Evolutionary conservation across 2,329 filamentous ascomycete genomes (phyloP).

Genomic region (Scedosporium boydii): DNA sequence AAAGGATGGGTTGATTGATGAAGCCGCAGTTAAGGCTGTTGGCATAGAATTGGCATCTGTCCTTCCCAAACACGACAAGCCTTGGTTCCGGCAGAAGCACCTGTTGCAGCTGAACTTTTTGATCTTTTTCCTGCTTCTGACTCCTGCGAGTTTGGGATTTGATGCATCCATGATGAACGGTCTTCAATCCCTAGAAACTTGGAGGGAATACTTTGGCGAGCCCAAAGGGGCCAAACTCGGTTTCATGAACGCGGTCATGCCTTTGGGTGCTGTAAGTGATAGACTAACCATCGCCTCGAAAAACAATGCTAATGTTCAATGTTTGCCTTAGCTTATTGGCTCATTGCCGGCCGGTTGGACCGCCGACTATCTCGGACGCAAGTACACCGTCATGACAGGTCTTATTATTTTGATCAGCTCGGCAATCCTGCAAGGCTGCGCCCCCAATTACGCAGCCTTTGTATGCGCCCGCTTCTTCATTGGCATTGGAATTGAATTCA

Average conservation of each 20-base stretch:
- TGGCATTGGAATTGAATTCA: constrained; percentile 21
- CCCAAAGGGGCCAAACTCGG: constrained; percentile 26
- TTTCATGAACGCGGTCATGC: constrained; percentile 17
- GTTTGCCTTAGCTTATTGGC: too few species aligned
- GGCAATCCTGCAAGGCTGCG: constrained; percentile 22
- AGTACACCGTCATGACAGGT: constrained; percentile 24
- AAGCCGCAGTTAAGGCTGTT: too few species aligned
- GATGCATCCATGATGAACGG: constrained; percentile 34
- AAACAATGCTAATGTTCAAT: too few species aligned
- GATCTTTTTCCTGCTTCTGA: background rate
- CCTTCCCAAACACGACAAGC: constrained; percentile 1
- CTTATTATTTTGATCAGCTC: constrained; percentile 19
- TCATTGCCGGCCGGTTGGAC: too few species aligned
- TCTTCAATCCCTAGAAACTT: constrained; percentile 29
- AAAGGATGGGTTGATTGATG: too few species aligned
- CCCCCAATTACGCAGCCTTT: constrained; percentile 17
- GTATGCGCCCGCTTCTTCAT: constrained; percentile 21
- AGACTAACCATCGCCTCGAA: too few species aligned
- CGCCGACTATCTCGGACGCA: constrained; percentile 28
- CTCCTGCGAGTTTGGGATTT: constrained; percentile 12
- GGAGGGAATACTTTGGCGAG: constrained; percentile 29
- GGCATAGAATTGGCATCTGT: background rate
- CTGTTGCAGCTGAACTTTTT: constrained; percentile 1
- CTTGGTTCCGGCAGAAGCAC: background rate
- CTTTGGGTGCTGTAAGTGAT: too few species aligned